Conservation (phyloP, 129 eudicot genomes). For the carrot (Daucus carota) region DH1_v3.0 NC_030388.2:25590001-25590500, state of each 20-base stretch:
- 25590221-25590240: background rate
- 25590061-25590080: background rate
- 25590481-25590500: conserved; percentile 9
- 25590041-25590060: background rate
- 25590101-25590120: background rate
- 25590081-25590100: conserved; percentile 4
- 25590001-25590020: conserved; percentile 4
- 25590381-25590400: conserved; percentile 7
- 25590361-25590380: conserved; percentile 9
- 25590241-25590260: background rate
- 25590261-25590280: conserved; percentile 1
- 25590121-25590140: conserved; percentile 2
- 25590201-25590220: background rate
- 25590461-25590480: conserved; percentile 6
- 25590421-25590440: conserved; percentile 4
- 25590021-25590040: conserved; percentile 10
- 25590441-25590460: conserved; percentile 1
- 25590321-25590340: background rate
- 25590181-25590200: conserved; percentile 7
- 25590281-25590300: conserved; percentile 5
- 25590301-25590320: conserved; percentile 7
- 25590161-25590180: conserved; percentile 8
- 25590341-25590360: conserved; percentile 6
- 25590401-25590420: conserved; percentile 4
- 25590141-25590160: background rate